Conservation (phyloP, 1,284 basidiomycete species). For the Rhodotorula sp. region DNA sequence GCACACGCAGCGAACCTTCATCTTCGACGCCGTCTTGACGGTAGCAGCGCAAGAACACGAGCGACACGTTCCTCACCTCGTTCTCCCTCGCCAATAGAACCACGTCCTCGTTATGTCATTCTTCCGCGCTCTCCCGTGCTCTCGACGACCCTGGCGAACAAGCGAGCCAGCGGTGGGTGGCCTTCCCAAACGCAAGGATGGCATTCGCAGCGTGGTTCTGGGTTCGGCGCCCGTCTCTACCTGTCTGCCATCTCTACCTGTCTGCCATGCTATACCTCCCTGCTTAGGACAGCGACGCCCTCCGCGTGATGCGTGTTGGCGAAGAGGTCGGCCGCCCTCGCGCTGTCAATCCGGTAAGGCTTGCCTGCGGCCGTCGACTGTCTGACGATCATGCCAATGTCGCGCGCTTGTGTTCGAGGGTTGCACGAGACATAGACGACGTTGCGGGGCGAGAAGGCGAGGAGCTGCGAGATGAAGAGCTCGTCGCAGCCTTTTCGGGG, state of each 20-base stretch:
- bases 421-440: constrained; percentile 94
- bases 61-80: no score
- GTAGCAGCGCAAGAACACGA: no score
- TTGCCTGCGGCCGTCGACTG: constrained; percentile 47
- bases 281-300: constrained; percentile 63
- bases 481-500: constrained; percentile 87
- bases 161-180: no score
- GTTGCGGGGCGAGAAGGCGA: constrained; percentile 65
- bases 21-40: no score
- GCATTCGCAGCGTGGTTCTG: no score
- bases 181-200: no score
- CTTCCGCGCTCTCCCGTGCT: no score
- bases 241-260: constrained; percentile 10
- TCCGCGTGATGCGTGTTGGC: constrained; percentile 90
- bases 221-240: no score
- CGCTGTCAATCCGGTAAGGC: constrained; percentile 67
- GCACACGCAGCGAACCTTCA: no score
- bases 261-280: constrained; percentile 20
- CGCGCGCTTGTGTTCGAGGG: constrained; percentile 76
- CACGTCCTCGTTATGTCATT: no score
- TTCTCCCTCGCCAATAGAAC: no score
- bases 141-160: no score
- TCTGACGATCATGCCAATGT: constrained; percentile 68
- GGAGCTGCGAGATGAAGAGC: constrained; percentile 70
- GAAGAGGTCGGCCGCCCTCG: constrained; percentile 86